phyloP scores from a whole-genome alignment of 164 flowering plant species.

The Sedum album region DNA sequence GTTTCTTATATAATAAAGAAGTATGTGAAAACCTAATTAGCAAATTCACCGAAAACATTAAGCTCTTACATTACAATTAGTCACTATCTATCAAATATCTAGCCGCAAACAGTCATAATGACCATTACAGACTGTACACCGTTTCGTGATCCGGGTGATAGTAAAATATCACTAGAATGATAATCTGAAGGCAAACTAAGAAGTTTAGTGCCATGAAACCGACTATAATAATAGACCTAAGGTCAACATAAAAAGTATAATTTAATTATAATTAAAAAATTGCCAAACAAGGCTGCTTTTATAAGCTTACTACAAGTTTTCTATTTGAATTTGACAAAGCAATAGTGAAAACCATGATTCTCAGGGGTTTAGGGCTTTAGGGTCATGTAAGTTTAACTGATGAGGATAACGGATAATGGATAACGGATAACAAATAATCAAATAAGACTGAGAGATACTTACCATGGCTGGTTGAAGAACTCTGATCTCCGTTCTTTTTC shows the following conservation, averaged over 20 bases:
- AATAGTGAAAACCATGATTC: too few relatives aligned
- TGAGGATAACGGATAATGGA: neutral
- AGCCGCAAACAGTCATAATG: neutral
- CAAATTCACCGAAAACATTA: too few relatives aligned
- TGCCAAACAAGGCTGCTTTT: neutral
- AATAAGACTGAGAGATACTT: slow-evolving; percentile 7
- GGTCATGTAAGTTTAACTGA: too few relatives aligned
- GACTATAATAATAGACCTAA: neutral
- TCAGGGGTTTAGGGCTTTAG: too few relatives aligned
- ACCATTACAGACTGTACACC: too few relatives aligned
- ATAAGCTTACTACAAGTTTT: too few relatives aligned
- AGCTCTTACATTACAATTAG: too few relatives aligned
- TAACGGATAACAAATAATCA: too few relatives aligned
- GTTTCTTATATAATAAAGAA: too few relatives aligned
- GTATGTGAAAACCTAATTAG: too few relatives aligned
- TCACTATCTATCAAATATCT: neutral
- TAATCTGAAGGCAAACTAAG: neutral
- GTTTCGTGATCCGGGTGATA: neutral
- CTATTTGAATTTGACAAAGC: too few relatives aligned
- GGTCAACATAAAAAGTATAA: neutral
- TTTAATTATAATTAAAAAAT: neutral
- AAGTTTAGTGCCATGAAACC: neutral
- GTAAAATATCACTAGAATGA: neutral
- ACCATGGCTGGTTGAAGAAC: slow-evolving; percentile 51
- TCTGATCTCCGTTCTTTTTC: slow-evolving; percentile 26